These are phyloP conservation scores for Scedosporium dehoogii DNA, from an alignment of 2,329 filamentous ascomycete genomes.

Conservation along the genomic window DNA sequence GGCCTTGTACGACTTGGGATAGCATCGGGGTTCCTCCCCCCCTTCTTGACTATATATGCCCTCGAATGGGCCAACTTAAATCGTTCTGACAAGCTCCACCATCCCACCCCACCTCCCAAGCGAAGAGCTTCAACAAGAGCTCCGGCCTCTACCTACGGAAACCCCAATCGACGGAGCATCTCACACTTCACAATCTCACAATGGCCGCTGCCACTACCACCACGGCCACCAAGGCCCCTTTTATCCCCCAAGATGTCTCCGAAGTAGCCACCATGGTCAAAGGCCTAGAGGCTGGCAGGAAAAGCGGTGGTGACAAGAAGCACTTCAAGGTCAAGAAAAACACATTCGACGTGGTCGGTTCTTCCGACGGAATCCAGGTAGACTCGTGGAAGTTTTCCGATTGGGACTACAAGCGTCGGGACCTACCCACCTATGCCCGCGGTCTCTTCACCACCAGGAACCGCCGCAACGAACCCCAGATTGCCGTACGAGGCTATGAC, in stretches of 20 bases:
- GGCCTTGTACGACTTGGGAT: not conserved
- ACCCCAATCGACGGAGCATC: not conserved
- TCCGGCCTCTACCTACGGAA: not conserved
- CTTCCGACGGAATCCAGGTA: slow-evolving; percentile 55
- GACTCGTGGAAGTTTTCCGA: slow-evolving; percentile 92
- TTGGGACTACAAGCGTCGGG: slow-evolving; percentile 84
- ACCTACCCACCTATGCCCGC: slow-evolving; percentile 84
- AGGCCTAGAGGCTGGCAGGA: slow-evolving; percentile 47
- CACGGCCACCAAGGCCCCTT: slow-evolving; percentile 39
- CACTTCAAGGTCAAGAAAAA: slow-evolving; percentile 69
- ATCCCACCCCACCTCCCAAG: no score
- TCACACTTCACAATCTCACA: not conserved
- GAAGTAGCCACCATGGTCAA: slow-evolving; percentile 57
- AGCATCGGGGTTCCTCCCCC: no score
- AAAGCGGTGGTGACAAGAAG: slow-evolving; percentile 41
- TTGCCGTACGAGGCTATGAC: slow-evolving; percentile 85
- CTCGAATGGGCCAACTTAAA: no score
- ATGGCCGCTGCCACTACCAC: slow-evolving; percentile 4
- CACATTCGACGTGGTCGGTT: slow-evolving; percentile 59
- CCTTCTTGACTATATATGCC: no score
- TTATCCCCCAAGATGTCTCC: slow-evolving; percentile 57
- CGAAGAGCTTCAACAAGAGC: no score
- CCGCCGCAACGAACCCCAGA: slow-evolving; percentile 57
- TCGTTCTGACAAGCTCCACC: no score
- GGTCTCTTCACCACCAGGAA: slow-evolving; percentile 83